A percentile compares a stretch with the other conserved stretches of the same genome.
These are phyloP conservation scores for Sclerotinia nivalis DNA, from an alignment of 2,329 filamentous ascomycete species.

Conservation along the genomic window DNA sequence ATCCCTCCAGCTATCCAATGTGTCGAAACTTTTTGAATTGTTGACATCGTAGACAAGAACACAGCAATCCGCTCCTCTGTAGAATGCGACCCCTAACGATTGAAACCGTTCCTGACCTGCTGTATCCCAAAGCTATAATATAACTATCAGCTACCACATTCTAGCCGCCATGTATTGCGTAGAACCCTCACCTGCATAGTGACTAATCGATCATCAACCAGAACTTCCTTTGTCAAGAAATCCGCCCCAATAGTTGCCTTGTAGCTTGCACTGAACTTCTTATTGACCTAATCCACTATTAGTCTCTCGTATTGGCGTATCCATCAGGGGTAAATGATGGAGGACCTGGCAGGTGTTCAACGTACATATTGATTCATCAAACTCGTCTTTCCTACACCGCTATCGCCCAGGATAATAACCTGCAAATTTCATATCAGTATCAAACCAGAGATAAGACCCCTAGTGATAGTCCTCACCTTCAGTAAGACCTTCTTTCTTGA, in stretches of 20 bases:
- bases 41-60: constrained; percentile 98
- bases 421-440: constrained; percentile 44
- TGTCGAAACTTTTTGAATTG: constrained; percentile 98
- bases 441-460: not conserved
- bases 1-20: constrained; percentile 96
- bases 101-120: constrained; percentile 97
- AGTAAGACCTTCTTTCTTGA: constrained; percentile 65
- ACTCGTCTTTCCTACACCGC: constrained; percentile 98
- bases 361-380: constrained; percentile 99
- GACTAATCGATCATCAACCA: constrained; percentile 94
- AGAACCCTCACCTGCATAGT: constrained; percentile 81
- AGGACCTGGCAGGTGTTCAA: constrained; percentile 25
- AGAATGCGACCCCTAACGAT: constrained; percentile 95
- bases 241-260: constrained; percentile 99
- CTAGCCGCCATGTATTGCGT: not conserved
- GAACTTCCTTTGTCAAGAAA: constrained; percentile 95
- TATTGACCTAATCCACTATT: constrained; percentile 76
- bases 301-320: constrained; percentile 23
- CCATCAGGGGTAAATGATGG: not conserved
- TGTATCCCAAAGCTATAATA: constrained; percentile 90
- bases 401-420: constrained; percentile 99
- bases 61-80: constrained; percentile 95
- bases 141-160: constrained; percentile 27
- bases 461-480: constrained; percentile 52
- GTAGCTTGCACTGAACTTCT: constrained; percentile 99